These are phyloP conservation scores for Vachellia collinsii DNA, from an alignment of 306 rosid species.

Conservation along the genomic window DNA sequence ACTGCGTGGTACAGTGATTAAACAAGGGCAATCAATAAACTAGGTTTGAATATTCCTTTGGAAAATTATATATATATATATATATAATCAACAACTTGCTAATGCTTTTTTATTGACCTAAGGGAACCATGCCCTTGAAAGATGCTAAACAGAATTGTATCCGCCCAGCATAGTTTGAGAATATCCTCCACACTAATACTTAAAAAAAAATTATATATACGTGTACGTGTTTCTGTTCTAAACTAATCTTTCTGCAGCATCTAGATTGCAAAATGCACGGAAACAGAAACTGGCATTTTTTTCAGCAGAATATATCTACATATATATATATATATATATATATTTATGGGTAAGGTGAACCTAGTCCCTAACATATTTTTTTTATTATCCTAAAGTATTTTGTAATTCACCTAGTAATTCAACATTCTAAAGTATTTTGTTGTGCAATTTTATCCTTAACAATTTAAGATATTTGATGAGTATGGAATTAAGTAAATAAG, in stretches of 20 bases:
- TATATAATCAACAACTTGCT: neutral
- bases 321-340: no score
- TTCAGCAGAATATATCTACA: neutral
- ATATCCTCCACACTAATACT: neutral
- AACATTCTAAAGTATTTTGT: no score
- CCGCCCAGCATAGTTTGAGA: neutral
- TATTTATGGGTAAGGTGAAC: no score
- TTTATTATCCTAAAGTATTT: no score
- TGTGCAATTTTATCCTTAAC: no score
- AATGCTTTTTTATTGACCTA: neutral
- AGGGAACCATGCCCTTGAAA: neutral
- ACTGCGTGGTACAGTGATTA: constrained; percentile 22
- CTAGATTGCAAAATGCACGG: neutral
- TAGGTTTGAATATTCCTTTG: neutral
- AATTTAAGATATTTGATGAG: no score
- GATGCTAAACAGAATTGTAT: neutral
- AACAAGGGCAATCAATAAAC: neutral
- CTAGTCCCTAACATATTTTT: no score
- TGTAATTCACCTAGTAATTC: no score
- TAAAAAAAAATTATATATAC: neutral
- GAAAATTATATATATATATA: neutral
- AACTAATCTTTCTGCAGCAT: neutral
- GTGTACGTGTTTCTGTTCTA: neutral
- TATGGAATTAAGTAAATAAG: no score
- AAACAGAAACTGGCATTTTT: neutral